These are phyloP conservation scores for Eremochloa ophiuroides DNA, from an alignment of 176 grass and related monocot genomes.

Conservation along the genomic window DNA sequence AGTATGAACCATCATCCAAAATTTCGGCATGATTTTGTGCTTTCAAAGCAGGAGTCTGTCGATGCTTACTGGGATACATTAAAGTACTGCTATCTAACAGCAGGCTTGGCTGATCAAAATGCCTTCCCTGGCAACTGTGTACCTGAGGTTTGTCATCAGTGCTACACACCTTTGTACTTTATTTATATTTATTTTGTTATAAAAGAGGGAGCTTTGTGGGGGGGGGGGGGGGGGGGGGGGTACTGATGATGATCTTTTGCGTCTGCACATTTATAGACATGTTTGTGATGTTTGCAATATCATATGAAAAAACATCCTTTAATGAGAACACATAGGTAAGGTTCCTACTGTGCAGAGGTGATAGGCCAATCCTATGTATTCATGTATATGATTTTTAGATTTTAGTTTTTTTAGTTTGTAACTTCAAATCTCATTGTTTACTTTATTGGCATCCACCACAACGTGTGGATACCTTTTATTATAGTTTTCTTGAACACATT, in stretches of 20 bases:
- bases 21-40: constrained; percentile 80
- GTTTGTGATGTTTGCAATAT: too few species aligned
- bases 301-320: too few species aligned
- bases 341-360: too few species aligned
- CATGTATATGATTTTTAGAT: neutral
- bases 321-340: too few species aligned
- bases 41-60: constrained; percentile 61
- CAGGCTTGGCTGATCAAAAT: constrained; percentile 45
- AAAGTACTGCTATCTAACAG: constrained; percentile 74
- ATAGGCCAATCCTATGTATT: too few species aligned
- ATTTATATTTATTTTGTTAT: neutral
- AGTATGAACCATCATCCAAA: constrained; percentile 24
- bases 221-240: too few species aligned
- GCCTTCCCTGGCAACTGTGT: constrained; percentile 82
- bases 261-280: neutral
- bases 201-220: neutral
- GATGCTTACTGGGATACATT: constrained; percentile 94
- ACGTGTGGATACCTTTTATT: neutral
- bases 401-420: neutral
- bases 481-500: neutral
- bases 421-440: neutral
- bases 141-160: constrained; percentile 51
- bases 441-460: neutral
- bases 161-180: neutral
- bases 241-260: too few species aligned